Conservation (phyloP, 2,329 filamentous ascomycete species). For the Helminthosporium solani region DNA sequence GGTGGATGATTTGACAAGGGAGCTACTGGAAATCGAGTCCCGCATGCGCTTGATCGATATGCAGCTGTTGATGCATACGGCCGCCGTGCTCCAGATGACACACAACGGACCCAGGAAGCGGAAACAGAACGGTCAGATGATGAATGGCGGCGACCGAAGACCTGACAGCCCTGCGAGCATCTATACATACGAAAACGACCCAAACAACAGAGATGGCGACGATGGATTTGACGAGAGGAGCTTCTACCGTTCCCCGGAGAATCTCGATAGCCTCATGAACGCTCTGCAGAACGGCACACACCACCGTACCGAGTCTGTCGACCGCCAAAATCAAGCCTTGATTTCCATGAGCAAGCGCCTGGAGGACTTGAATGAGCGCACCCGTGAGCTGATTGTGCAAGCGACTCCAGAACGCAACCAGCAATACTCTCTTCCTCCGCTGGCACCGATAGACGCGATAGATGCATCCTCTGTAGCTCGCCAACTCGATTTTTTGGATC, state of each 20-base stretch:
- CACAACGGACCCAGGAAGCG: conserved; percentile 72
- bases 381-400: conserved; percentile 67
- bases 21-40: conserved; percentile 80
- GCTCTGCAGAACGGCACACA: conserved; percentile 41
- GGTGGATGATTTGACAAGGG: conserved; percentile 80
- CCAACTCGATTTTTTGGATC: conserved; percentile 72
- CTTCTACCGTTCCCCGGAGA: conserved; percentile 69
- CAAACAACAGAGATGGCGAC: conserved; percentile 53
- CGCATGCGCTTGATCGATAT: conserved; percentile 70
- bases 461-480: conserved; percentile 44
- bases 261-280: conserved; percentile 54
- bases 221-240: conserved; percentile 75
- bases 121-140: conserved; percentile 46
- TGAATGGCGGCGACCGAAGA: conserved; percentile 43
- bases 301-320: conserved; percentile 28
- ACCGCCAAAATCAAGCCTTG: conserved; percentile 51
- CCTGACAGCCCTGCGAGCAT: conserved; percentile 77
- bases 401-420: conserved; percentile 56
- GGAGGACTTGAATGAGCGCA: conserved; percentile 64
- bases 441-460: conserved; percentile 11
- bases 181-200: conserved; percentile 64
- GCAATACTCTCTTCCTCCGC: conserved; percentile 34
- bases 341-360: conserved; percentile 65
- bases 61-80: conserved; percentile 82
- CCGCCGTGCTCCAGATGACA: conserved; percentile 86